A percentile compares a stretch with the other conserved stretches of the same genome.
These are phyloP conservation scores for Lindgomyces ingoldianus DNA, from an alignment of 495 filamentous ascomycete species.

Conservation along the genomic window DNA sequence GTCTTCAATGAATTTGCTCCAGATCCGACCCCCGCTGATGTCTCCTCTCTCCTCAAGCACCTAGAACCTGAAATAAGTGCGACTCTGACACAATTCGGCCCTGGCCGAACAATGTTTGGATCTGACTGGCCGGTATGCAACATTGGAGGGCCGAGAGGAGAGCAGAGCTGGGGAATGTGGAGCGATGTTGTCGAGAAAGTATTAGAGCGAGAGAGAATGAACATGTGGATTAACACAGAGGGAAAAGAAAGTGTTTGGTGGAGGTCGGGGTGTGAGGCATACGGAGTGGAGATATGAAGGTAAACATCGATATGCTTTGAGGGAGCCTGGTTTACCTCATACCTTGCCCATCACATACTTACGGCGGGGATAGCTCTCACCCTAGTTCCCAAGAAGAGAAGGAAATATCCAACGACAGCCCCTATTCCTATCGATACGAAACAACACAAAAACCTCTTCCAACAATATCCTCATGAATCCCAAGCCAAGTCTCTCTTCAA, in stretches of 20 bases:
- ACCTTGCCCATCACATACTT: no score
- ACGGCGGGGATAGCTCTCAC: no score
- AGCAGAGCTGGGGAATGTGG: slow-evolving; percentile 57
- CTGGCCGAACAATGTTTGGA: slow-evolving; percentile 75
- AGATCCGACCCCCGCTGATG: slow-evolving; percentile 44
- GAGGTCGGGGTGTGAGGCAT: slow-evolving; percentile 56
- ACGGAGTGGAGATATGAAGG: slow-evolving; percentile 24
- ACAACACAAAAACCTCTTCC: no score
- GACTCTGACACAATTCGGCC: slow-evolving; percentile 64
- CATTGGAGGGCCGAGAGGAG: slow-evolving; percentile 56
- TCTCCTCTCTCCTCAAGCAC: slow-evolving; percentile 44
- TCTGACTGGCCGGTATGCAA: slow-evolving; percentile 91
- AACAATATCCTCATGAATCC: no score
- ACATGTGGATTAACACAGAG: slow-evolving; percentile 50
- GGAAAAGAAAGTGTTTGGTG: slow-evolving; percentile 66
- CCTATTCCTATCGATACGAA: no score
- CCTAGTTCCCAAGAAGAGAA: no score
- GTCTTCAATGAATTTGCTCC: slow-evolving; percentile 68
- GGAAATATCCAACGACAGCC: no score
- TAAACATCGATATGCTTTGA: not conserved
- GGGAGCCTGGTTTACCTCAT: no score
- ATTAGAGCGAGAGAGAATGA: slow-evolving; percentile 55
- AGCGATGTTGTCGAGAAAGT: slow-evolving; percentile 60
- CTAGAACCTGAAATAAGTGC: slow-evolving; percentile 67
- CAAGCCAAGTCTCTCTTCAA: no score